These are phyloP conservation scores for Oryza meyeriana DNA, from an alignment of 176 grass and related monocot genomes.

Conservation along the genomic window DNA sequence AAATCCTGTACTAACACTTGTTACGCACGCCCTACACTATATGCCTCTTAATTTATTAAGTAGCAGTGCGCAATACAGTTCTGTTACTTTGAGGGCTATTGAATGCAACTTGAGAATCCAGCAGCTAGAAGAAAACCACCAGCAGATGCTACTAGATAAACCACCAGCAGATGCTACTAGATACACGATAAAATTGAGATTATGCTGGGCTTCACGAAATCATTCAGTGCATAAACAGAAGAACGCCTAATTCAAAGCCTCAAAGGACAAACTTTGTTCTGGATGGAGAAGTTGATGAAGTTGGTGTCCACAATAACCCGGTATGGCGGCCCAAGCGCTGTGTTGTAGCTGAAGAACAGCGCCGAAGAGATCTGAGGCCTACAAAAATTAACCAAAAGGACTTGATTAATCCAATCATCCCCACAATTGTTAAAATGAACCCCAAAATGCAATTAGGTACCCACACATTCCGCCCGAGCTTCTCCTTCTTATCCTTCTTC, in stretches of 20 bases:
- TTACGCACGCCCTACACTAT: background rate
- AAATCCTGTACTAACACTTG: too few species aligned
- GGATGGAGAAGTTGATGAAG: conserved; percentile 98
- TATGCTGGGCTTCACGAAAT: background rate
- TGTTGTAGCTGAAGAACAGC: conserved; percentile 91
- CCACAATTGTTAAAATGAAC: background rate
- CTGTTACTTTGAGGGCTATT: background rate
- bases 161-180: background rate
- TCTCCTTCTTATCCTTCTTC: conserved; percentile 74
- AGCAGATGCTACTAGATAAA: background rate
- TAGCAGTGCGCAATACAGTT: background rate
- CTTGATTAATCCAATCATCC: background rate
- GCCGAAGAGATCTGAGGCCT: conserved; percentile 65
- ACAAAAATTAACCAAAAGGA: conserved; percentile 9
- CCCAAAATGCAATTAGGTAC: conserved; percentile 20
- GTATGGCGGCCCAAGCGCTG: conserved; percentile 77
- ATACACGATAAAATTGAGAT: background rate
- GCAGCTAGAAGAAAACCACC: background rate
- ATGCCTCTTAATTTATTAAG: background rate
- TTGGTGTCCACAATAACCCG: conserved; percentile 97
- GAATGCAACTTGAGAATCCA: background rate
- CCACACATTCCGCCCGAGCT: conserved; percentile 80
- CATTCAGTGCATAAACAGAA: background rate
- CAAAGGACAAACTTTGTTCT: conserved; percentile 66
- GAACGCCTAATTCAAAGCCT: background rate